Conservation (phyloP, 805 yeast genomes). For the Saccharomycopsis microspora region DNA sequence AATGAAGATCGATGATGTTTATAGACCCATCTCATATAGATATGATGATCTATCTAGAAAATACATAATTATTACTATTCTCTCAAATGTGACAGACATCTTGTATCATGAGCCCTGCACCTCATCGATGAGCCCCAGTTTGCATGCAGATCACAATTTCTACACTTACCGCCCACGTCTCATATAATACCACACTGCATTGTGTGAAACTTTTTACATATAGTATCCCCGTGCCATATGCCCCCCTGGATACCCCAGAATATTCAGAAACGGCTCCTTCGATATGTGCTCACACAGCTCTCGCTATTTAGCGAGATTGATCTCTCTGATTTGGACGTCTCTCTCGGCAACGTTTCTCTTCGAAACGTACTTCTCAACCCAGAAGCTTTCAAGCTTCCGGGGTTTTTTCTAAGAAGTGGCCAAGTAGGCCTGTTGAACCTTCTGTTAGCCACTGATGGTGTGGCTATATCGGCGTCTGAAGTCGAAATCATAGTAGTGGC, state of each 20-base stretch:
- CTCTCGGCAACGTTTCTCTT: constrained; percentile 47
- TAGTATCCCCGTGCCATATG: background rate
- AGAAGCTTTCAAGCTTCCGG: constrained; percentile 54
- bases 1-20: too few species aligned
- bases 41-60: too few species aligned
- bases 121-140: background rate
- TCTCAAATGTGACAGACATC: too few species aligned
- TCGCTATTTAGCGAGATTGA: constrained; percentile 76
- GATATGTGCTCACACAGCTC: constrained; percentile 71
- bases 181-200: background rate
- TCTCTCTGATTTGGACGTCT: constrained; percentile 70
- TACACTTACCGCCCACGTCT: background rate
- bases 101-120: too few species aligned
- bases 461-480: constrained; percentile 46
- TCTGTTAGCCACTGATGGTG: constrained; percentile 58
- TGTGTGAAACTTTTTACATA: background rate
- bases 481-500: constrained; percentile 33
- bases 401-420: constrained; percentile 52
- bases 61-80: too few species aligned
- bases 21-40: too few species aligned
- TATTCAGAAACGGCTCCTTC: constrained; percentile 69
- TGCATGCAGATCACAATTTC: background rate
- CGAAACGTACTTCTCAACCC: constrained; percentile 63
- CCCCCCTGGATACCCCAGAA: constrained; percentile 69
- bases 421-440: constrained; percentile 42